Base-by-base conservation (phyloP, 2,329 filamentous ascomycete genomes). In the Alternaria longipes region DNA sequence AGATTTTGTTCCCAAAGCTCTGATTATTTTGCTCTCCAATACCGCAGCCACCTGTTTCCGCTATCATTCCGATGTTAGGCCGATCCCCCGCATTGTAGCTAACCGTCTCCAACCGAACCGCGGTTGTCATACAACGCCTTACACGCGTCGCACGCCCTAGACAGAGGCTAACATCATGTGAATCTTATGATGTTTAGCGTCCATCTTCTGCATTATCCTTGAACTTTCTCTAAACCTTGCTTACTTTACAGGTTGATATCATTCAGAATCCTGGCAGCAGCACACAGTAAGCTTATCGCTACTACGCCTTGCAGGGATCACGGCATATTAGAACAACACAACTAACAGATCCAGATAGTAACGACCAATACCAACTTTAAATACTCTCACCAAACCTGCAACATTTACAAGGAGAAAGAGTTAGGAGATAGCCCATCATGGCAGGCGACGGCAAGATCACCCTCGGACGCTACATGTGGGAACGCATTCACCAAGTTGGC, bases 401-500 rank as follows among this genome's bases (percentile, higher is more conserved):
- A 51, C 7, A n/a, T 8, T 20, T 4, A 5, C 20, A 45, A 26
- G 14, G 6, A 47, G 53, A 8, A 52, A 57, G 20, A 41, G 20
- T 16, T 9, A 20, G 9, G 14, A 20, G 16, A 22, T 7, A 49
- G 22, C 32, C 12, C 47, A 40, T 26, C 49, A 61, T 61, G 59
- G 59, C 51, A 44, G 38, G 18, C 6, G 56, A 26, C 26, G 38
- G 32, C 30, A 80, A 78, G 34, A 77, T 81, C 34, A 74, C 78
- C 2, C 78, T 82, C 9, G 80, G 80, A 5, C 72, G 69, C 20
- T 82, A 81, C 62, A 75, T 82, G 65, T 82, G 79, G 79, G 73
- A 78, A 45, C 75, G 80, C 38, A 75, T 82, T 32, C 74, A 79
- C 49, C 78, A 81, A 67, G 65, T 80, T 26, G 80, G 80, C 26